These are phyloP conservation scores for Suhomyces kilbournensis DNA, from an alignment of 805 yeast species.

Conservation along the genomic window DNA sequence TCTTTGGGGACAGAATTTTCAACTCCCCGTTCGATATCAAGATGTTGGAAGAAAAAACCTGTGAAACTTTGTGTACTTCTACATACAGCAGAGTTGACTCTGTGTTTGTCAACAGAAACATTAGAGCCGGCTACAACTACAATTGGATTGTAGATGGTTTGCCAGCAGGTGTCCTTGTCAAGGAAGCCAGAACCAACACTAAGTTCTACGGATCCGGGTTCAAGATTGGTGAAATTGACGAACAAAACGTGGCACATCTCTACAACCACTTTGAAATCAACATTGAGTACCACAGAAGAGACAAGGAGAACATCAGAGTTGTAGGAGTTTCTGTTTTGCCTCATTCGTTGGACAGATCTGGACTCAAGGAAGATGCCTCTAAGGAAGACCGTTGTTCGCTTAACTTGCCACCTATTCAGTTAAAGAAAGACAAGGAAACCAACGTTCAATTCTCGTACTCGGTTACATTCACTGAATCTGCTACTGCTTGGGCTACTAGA, in stretches of 20 bases:
- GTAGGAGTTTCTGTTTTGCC: slow-evolving; percentile 88
- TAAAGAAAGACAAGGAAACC: slow-evolving; percentile 50
- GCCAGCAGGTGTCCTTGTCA: slow-evolving; percentile 74
- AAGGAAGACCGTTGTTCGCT: slow-evolving; percentile 28
- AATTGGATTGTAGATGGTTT: slow-evolving; percentile 95
- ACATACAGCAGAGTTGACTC: slow-evolving; percentile 65
- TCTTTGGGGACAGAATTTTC: slow-evolving; percentile 94
- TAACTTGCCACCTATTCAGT: slow-evolving; percentile 40
- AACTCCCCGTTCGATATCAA: slow-evolving; percentile 82
- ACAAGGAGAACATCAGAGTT: slow-evolving; percentile 68
- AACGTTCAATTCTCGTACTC: slow-evolving; percentile 81
- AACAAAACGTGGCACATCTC: slow-evolving; percentile 53
- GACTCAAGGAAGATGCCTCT: slow-evolving; percentile 18
- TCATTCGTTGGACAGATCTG: slow-evolving; percentile 45
- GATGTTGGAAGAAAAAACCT: slow-evolving; percentile 70
- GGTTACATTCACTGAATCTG: slow-evolving; percentile 65
- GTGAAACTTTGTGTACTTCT: slow-evolving; percentile 63
- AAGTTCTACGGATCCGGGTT: slow-evolving; percentile 79
- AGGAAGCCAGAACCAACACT: slow-evolving; percentile 56
- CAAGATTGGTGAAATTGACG: slow-evolving; percentile 69
- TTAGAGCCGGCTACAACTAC: slow-evolving; percentile 78
- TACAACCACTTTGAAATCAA: slow-evolving; percentile 77
- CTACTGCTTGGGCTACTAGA: slow-evolving; percentile 93
- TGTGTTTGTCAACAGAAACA: slow-evolving; percentile 71
- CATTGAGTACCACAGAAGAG: slow-evolving; percentile 80